These are phyloP conservation scores for Lachnellula arida DNA, from an alignment of 2,329 filamentous ascomycete species.

Conservation along the genomic window DNA sequence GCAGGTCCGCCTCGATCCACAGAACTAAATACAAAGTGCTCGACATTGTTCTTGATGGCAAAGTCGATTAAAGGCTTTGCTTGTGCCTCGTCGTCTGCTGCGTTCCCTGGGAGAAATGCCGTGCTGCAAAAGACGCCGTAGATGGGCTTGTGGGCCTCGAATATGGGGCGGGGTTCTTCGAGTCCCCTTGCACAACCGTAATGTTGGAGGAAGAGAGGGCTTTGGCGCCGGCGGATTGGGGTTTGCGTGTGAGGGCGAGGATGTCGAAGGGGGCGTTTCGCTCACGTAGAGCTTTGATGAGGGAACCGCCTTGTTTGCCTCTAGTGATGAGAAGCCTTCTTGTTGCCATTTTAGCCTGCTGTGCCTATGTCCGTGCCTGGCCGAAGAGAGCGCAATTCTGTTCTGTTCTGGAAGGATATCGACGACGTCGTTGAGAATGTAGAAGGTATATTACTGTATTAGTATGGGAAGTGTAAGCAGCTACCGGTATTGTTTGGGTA, in stretches of 20 bases:
- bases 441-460: too few relatives aligned
- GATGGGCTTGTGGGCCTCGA: conserved; percentile 39
- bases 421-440: too few relatives aligned
- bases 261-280: conserved; percentile 38
- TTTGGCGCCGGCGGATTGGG: conserved; percentile 40
- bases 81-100: conserved; percentile 43
- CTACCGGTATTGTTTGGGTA: too few relatives aligned
- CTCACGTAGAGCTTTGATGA: conserved; percentile 35
- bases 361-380: neutral
- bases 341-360: neutral
- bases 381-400: too few relatives aligned
- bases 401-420: neutral
- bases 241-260: conserved; percentile 50
- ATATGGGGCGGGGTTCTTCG: conserved; percentile 44
- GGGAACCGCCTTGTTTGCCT: conserved; percentile 34
- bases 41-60: conserved; percentile 48
- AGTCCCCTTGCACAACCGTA: conserved; percentile 50
- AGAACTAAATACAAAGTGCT: conserved; percentile 58
- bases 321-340: conserved; percentile 31
- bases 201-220: conserved; percentile 41
- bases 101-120: conserved; percentile 25
- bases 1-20: conserved; percentile 57
- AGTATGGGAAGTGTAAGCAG: neutral
- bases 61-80: conserved; percentile 52
- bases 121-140: conserved; percentile 52